These are phyloP conservation scores for Psophocarpus tetragonolobus DNA, from an alignment of 306 rosid species.

Conservation along the genomic window DNA sequence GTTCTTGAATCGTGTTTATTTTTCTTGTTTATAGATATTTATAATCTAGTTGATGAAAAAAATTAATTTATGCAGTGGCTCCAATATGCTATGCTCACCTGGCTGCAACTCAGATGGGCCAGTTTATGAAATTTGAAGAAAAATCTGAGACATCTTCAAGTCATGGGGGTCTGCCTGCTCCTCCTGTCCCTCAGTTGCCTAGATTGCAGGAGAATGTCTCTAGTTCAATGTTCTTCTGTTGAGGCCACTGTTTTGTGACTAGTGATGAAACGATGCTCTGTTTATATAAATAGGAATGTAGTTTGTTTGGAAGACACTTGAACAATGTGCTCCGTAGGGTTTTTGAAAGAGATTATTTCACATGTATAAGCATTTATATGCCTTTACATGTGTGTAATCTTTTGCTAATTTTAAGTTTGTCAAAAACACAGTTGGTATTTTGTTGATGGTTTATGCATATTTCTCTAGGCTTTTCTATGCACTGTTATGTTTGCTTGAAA, in stretches of 20 bases:
- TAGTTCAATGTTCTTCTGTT: conserved; percentile 87
- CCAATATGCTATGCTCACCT: conserved; percentile 91
- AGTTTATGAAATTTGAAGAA: conserved; percentile 80
- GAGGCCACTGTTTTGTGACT: background rate
- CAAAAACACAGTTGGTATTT: too few species aligned
- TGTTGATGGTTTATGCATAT: too few species aligned
- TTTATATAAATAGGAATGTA: conserved; percentile 11
- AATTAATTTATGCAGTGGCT: conserved; percentile 61
- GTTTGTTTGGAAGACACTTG: background rate
- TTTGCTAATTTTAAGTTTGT: too few species aligned
- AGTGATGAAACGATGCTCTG: background rate
- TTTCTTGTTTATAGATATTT: background rate
- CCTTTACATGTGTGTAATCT: too few species aligned
- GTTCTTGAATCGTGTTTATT: background rate
- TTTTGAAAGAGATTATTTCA: too few species aligned
- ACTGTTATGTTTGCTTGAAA: too few species aligned
- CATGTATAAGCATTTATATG: too few species aligned
- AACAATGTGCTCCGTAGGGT: too few species aligned
- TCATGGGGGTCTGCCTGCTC: conserved; percentile 62
- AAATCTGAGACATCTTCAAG: conserved; percentile 81
- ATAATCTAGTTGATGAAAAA: background rate
- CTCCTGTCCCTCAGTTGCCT: conserved; percentile 80
- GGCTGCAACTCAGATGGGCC: conserved; percentile 80
- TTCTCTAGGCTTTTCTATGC: too few species aligned
- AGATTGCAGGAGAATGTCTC: conserved; percentile 52